Conservation (phyloP, 371 early-diverging fungal genomes). For the Actinomucor elegans region DNA sequence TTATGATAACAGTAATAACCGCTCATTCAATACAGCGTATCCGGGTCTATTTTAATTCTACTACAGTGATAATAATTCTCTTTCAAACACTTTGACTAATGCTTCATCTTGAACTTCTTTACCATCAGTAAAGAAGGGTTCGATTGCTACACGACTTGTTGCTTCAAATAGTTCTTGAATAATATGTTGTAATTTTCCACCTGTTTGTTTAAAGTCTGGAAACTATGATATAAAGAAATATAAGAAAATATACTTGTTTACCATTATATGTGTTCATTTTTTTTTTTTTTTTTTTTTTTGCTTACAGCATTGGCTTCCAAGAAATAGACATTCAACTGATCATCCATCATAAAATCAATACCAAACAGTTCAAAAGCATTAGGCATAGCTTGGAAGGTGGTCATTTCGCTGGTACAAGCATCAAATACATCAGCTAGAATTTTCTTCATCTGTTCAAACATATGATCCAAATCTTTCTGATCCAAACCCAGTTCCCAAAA, state of each 20-base stretch:
- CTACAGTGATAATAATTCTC: conserved; percentile 32
- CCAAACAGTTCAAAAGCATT: conserved; percentile 76
- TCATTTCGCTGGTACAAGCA: conserved; percentile 61
- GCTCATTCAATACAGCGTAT: no score
- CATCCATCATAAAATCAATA: conserved; percentile 69
- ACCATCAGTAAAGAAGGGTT: conserved; percentile 39
- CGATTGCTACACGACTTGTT: conserved; percentile 47
- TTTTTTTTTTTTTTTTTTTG: no score
- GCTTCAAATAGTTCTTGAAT: conserved; percentile 64
- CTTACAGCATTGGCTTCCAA: conserved; percentile 71
- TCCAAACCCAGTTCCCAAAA: conserved; percentile 57
- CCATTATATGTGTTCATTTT: no score
- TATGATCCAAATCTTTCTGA: conserved; percentile 17
- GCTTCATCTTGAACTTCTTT: conserved; percentile 16
- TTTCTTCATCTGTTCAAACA: conserved; percentile 61
- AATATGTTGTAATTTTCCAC: conserved; percentile 50
- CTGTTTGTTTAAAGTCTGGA: conserved; percentile 78
- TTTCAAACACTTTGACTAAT: conserved; percentile 42
- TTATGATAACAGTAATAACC: no score
- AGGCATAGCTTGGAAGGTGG: conserved; percentile 66
- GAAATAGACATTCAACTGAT: conserved; percentile 50
- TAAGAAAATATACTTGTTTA: no score
- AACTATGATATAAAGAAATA: conserved; percentile 29
- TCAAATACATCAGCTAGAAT: conserved; percentile 62
- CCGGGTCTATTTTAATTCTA: no score